Base-by-base conservation (phyloP, 2,329 filamentous ascomycete genomes). In the Lasiodiplodia sp. region DNA sequence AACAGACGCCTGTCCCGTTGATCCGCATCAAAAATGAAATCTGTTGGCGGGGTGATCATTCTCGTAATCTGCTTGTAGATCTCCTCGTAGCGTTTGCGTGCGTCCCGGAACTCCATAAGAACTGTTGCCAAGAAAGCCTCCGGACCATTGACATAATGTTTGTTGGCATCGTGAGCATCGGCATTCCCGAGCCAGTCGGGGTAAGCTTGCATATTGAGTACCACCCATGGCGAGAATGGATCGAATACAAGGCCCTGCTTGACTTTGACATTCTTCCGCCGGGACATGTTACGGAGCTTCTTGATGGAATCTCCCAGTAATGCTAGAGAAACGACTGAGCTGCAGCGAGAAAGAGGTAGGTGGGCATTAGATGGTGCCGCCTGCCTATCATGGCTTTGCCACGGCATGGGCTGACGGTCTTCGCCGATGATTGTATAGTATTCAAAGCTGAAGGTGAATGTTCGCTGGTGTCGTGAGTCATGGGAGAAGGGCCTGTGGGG, bases 371-470 rank as follows among this genome's bases (percentile, higher is more conserved):
- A 53, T 3, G 34, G 31, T 73, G 66, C 78, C 75, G 72, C 82
- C 75, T 40, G 76, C 53, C 80, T 82, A 71, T 89, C 87, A 47
- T 85, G 84, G 23, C 82, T 78, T 73, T 90, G 88, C 87, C 88
- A 90, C 6, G 85, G 81, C 72, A 88, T 86, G 0, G 88, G 88
- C 38, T 82, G 80, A 51, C 87, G 83, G 4, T 83, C 84, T 4
- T 86, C 82, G 1, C 84, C 85, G 14, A 90, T 83, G 7, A 89
- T 82, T 5, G 88, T 90, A 73, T 88, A 89, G 74, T 89, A 90
- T 71, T 90, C 89, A 75, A 90, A 89, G 52, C 83, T 86, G 74
- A 90, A 89, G 71, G 89, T 85, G 75, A 89, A 89, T 8, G 84
- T 86, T 7, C 85, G 81, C 71, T 87, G 87, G 14, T 83, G 84